These are phyloP conservation scores for Tetraselmis chui DNA, from an alignment of 139 green algal genomes.

Conservation along the genomic window DNA sequence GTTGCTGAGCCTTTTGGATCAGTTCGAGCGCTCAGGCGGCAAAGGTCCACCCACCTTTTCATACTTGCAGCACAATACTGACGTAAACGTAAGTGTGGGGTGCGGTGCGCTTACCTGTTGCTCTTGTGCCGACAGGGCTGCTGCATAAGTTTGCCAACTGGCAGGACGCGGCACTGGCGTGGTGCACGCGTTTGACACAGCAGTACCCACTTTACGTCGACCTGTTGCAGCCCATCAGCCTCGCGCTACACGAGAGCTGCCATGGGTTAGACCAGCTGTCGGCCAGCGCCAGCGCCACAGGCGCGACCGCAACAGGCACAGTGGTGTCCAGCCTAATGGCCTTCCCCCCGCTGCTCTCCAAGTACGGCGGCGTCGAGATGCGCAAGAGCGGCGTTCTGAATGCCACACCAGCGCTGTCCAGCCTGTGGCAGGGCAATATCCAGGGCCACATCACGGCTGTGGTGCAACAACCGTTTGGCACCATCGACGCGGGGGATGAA, in stretches of 20 bases:
- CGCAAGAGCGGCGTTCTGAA: background rate
- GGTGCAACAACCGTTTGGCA: background rate
- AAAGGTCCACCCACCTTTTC: too few species aligned
- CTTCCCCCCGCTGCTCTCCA: constrained; percentile 9
- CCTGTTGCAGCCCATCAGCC: constrained; percentile 71
- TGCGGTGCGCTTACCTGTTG: too few species aligned
- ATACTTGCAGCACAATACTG: too few species aligned
- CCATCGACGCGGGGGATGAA: background rate
- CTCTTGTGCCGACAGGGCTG: too few species aligned
- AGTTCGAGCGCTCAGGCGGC: background rate
- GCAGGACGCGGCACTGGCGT: constrained; percentile 39
- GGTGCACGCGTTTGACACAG: constrained; percentile 32
- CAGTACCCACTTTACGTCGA: constrained; percentile 73
- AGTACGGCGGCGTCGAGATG: background rate
- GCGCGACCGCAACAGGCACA: background rate
- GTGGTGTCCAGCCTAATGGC: constrained; percentile 21
- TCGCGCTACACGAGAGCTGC: constrained; percentile 59
- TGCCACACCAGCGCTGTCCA: background rate
- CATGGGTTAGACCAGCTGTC: constrained; percentile 52
- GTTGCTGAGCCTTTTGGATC: constrained; percentile 7
- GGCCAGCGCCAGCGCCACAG: background rate
- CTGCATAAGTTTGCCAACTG: background rate
- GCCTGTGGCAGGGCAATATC: background rate
- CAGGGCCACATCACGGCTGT: background rate
- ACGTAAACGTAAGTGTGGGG: too few species aligned